Evolutionary conservation across 371 early-diverging fungal genomes (phyloP), one percentile per base, ranked within the genome.

Genomic region (Rhizopus arrhizus): DNA sequence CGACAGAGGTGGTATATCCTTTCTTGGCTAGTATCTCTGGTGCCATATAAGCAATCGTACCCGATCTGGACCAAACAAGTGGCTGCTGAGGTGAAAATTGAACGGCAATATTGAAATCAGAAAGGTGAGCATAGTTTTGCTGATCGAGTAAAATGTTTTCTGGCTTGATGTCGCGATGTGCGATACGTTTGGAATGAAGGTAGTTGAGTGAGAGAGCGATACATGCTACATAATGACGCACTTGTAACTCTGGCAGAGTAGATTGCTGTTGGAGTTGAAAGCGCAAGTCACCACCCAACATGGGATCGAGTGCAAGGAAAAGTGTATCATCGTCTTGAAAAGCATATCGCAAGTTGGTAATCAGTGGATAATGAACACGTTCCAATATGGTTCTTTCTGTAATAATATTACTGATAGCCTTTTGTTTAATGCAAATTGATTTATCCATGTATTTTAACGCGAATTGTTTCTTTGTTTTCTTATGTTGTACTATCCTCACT

Each of bases 121-220:
- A 88, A 51, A 95, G 68, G 56, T 91, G 91, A 5, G 86, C 89
- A 62, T 94, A 92, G n/a, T 95, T 95, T 35, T 82, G 75, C 35
- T 80, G 81, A 59, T 93, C 94, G 48, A 96, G 66, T 29, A 97
- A 71, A 4, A 96, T 86, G 69, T 96, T 95, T 67, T 95, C 96
- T 0, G 96, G 96, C 66, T 93, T 94, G 41, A 93, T 62, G 67
- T 96, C 95, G 54, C 95, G 69, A 57, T 86, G 88, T 45, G 74
- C 75, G 49, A 88, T 81, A 3, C 70, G 56, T 29, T 81, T 66
- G n/a, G 65, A 53, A 63, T 93, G 94, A 6, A 93, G 62, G 46
- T 91, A 89, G 57, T 80, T 58, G 15, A 92, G 58, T 4, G 89
- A 86, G 10, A 87, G 68, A 9, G 85, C 85, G n/a, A 91, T 58